These are phyloP conservation scores for Antitrichia curtipendula DNA, from an alignment of 225 moss, liverwort and hornwort genomes.

Conservation along the genomic window DNA sequence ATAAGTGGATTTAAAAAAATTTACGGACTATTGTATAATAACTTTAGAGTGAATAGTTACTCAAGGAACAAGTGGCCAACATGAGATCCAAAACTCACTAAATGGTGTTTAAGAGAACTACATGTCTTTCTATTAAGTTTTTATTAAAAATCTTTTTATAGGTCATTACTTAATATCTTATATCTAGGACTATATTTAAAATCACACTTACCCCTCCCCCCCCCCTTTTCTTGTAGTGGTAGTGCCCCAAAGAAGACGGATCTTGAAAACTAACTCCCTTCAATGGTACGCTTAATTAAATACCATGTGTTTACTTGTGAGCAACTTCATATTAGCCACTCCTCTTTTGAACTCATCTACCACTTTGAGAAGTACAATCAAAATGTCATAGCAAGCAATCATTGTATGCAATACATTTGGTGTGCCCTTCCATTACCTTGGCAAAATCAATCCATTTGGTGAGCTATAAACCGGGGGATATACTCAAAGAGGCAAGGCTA, in stretches of 20 bases:
- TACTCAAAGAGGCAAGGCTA: accelerated
- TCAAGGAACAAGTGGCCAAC: too few relatives aligned
- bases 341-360: accelerated
- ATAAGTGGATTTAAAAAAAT: too few relatives aligned
- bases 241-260: too few relatives aligned
- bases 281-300: background rate
- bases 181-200: too few relatives aligned
- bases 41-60: too few relatives aligned
- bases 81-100: background rate
- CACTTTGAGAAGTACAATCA: background rate
- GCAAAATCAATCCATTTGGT: too few relatives aligned
- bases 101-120: background rate
- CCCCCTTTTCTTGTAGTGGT: too few relatives aligned
- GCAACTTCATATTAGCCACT: accelerated
- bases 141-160: too few relatives aligned
- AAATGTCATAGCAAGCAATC: background rate
- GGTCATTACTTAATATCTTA: too few relatives aligned
- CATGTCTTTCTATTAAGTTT: too few relatives aligned
- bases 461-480: background rate
- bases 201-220: too few relatives aligned
- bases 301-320: background rate
- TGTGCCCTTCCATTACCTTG: background rate
- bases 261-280: too few relatives aligned
- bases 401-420: background rate
- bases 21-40: background rate